Percentiles rank a stretch among this genome's conserved stretches.
Conservation (phyloP, 257 asterid species). For the Gardenia jasminoides region DNA sequence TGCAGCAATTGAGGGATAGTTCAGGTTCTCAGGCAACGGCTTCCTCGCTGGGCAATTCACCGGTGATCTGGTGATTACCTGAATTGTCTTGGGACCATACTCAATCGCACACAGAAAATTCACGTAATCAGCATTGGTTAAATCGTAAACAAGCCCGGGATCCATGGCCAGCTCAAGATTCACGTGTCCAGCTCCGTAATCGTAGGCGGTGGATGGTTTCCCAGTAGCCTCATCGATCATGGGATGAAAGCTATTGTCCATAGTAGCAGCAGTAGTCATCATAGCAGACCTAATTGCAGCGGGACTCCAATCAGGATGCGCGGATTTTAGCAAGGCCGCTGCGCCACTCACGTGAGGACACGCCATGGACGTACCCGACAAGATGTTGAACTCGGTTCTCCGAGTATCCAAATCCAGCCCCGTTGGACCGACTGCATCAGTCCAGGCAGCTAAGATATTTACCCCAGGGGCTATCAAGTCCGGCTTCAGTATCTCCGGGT, state of each 20-base stretch:
- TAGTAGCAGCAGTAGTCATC: slow-evolving; percentile 80
- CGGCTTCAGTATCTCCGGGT: slow-evolving; percentile 87
- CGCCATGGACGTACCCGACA: slow-evolving; percentile 97
- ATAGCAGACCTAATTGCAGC: slow-evolving; percentile 90
- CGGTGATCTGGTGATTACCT: slow-evolving; percentile 71
- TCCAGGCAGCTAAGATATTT: slow-evolving; percentile 92
- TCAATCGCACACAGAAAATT: slow-evolving; percentile 75
- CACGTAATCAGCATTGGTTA: slow-evolving; percentile 61
- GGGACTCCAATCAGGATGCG: slow-evolving; percentile 97
- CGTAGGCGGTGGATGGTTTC: slow-evolving; percentile 73
- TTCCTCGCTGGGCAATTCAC: slow-evolving; percentile 76
- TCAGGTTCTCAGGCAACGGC: slow-evolving; percentile 71
- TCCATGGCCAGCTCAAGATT: slow-evolving; percentile 85
- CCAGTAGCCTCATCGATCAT: slow-evolving; percentile 75
- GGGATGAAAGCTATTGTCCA: slow-evolving; percentile 48
- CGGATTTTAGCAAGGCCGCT: slow-evolving; percentile 91
- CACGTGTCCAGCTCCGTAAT: slow-evolving; percentile 87
- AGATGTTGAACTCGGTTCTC: slow-evolving; percentile 74
- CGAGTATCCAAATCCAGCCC: slow-evolving; percentile 74
- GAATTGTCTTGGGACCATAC: slow-evolving; percentile 81
- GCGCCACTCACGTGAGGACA: slow-evolving; percentile 98
- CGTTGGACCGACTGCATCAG: slow-evolving; percentile 86
- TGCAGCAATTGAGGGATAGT: slow-evolving; percentile 87
- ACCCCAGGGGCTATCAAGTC: slow-evolving; percentile 95
- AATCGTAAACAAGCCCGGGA: slow-evolving; percentile 86